phyloP scores from a whole-genome alignment of 306 rosid genomes.

The Castanea sativa region DNA sequence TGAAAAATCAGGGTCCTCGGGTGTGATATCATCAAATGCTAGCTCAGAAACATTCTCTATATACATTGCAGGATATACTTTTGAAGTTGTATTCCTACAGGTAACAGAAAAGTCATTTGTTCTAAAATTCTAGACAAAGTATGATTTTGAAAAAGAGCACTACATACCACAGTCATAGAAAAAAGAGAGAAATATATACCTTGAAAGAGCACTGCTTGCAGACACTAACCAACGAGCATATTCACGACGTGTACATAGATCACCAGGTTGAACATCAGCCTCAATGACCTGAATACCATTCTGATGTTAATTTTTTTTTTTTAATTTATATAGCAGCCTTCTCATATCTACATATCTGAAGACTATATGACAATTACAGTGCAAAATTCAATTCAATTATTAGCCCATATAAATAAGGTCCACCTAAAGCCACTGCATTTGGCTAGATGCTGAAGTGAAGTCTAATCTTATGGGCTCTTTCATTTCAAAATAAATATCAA shows the following conservation, averaged over 20 bases:
- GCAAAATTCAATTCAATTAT: neutral
- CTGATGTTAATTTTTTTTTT: neutral
- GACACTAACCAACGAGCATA: slow-evolving; percentile 96
- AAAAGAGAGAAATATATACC: slow-evolving; percentile 45
- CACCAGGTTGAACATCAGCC: slow-evolving; percentile 79
- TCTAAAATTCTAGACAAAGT: slow-evolving; percentile 13
- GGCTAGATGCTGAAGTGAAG: neutral
- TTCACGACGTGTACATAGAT: slow-evolving; percentile 92
- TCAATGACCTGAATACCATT: slow-evolving; percentile 70
- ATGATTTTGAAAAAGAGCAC: too few relatives aligned
- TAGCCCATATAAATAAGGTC: neutral
- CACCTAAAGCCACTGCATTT: neutral
- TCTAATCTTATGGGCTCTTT: neutral
- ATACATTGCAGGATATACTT: slow-evolving; percentile 98
- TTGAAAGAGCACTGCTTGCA: slow-evolving; percentile 91
- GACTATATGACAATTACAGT: neutral
- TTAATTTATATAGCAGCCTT: neutral
- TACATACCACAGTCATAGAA: slow-evolving; percentile 12
- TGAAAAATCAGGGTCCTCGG: slow-evolving; percentile 88
- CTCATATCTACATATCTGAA: neutral
- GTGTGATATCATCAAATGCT: slow-evolving; percentile 90
- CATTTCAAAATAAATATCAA: neutral
- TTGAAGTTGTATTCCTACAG: slow-evolving; percentile 71
- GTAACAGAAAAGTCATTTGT: slow-evolving; percentile 20
- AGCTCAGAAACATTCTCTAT: slow-evolving; percentile 86